These are phyloP conservation scores for Taphrina deformans DNA, from an alignment of 1,139 yeast genomes.

Conservation along the genomic window DNA sequence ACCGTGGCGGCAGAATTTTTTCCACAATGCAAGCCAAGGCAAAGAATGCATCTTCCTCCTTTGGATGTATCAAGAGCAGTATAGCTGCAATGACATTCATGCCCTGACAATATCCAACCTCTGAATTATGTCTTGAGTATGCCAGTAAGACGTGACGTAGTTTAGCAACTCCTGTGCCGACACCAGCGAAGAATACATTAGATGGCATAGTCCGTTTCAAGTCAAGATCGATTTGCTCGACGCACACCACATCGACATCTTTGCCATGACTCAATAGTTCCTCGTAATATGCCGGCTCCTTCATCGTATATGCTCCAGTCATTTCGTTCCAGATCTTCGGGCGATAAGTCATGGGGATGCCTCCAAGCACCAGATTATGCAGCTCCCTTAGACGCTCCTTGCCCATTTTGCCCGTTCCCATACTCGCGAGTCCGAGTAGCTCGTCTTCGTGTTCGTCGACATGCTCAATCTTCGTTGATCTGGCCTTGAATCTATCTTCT, in stretches of 20 bases:
- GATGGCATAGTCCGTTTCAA: slow-evolving; percentile 59
- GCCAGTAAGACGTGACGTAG: slow-evolving; percentile 56
- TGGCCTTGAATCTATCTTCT: slow-evolving; percentile 37
- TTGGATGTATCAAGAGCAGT: slow-evolving; percentile 51
- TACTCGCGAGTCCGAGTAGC: slow-evolving; percentile 47
- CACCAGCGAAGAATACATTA: slow-evolving; percentile 56
- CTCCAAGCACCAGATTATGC: slow-evolving; percentile 48
- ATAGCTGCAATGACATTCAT: slow-evolving; percentile 62
- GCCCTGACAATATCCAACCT: slow-evolving; percentile 63
- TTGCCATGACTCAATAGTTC: slow-evolving; percentile 40
- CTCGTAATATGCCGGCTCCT: slow-evolving; percentile 56
- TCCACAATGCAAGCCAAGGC: slow-evolving; percentile 55
- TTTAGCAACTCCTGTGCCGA: slow-evolving; percentile 58
- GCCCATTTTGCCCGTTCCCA: slow-evolving; percentile 37
- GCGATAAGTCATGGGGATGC: slow-evolving; percentile 56
- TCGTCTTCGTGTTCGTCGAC: slow-evolving; percentile 43
- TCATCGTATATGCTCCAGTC: slow-evolving; percentile 54
- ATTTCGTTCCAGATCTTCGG: slow-evolving; percentile 58
- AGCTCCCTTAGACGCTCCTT: slow-evolving; percentile 46
- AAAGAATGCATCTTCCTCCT: slow-evolving; percentile 63
- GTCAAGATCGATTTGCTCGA: slow-evolving; percentile 59
- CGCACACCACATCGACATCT: slow-evolving; percentile 46
- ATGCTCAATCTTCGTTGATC: slow-evolving; percentile 34
- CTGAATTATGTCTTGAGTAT: slow-evolving; percentile 54
- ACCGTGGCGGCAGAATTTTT: slow-evolving; percentile 55